A percentile compares a stretch with the other conserved stretches of the same genome.
Conservation (phyloP, 805 yeast species). For the Kodamaea hsintzibuensis region DNA sequence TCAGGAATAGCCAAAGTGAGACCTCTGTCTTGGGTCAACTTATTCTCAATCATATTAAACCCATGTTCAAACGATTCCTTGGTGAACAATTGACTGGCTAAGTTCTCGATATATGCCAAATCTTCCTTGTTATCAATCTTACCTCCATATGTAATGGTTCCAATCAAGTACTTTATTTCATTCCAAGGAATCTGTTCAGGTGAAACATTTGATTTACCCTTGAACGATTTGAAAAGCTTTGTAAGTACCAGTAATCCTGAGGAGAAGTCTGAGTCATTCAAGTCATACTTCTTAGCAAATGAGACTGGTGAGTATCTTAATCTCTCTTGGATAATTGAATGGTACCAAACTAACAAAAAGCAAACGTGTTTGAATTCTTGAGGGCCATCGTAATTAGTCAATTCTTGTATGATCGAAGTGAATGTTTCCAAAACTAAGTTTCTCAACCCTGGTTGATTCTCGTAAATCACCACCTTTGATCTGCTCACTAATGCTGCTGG, state of each 20-base stretch:
- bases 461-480: slow-evolving; percentile 59
- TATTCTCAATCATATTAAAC: slow-evolving; percentile 43
- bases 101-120: slow-evolving; percentile 27
- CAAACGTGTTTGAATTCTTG: slow-evolving; percentile 48
- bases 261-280: slow-evolving; percentile 70
- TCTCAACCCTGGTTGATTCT: slow-evolving; percentile 62
- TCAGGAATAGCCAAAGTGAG: slow-evolving; percentile 48
- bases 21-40: slow-evolving; percentile 13
- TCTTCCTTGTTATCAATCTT: slow-evolving; percentile 51
- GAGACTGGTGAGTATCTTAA: slow-evolving; percentile 63
- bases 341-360: slow-evolving; percentile 69
- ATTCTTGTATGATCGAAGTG: slow-evolving; percentile 16
- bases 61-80: slow-evolving; percentile 38
- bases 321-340: slow-evolving; percentile 60
- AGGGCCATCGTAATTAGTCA: slow-evolving; percentile 24
- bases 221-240: slow-evolving; percentile 31
- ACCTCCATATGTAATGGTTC: slow-evolving; percentile 66
- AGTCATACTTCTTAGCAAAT: slow-evolving; percentile 61
- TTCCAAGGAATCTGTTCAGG: slow-evolving; percentile 51
- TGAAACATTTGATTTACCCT: slow-evolving; percentile 9
- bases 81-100: slow-evolving; percentile 43
- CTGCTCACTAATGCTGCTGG: slow-evolving; percentile 58
- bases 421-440: slow-evolving; percentile 41
- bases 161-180: slow-evolving; percentile 48
- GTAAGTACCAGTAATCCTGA: slow-evolving; percentile 48